These are phyloP conservation scores for Arachis monticola DNA, from an alignment of 331 rosid genomes.

Conservation along the genomic window DNA sequence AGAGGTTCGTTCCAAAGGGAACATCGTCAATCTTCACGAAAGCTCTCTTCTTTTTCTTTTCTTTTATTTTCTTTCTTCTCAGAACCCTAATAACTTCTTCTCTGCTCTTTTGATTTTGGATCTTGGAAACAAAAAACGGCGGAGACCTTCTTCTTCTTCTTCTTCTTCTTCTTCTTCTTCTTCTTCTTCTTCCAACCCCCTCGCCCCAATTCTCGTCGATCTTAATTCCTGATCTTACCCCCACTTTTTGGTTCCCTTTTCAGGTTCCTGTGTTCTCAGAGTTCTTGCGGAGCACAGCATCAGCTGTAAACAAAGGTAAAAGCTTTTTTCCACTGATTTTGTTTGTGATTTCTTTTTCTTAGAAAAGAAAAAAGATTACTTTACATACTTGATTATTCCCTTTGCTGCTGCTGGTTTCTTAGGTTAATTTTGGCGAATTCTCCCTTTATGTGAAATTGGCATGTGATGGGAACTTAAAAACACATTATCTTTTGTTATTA, in stretches of 20 bases:
- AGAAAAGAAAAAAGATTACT: not conserved
- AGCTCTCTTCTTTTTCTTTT: constrained; percentile 12
- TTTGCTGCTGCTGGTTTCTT: constrained; percentile 18
- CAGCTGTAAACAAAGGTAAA: constrained; percentile 44
- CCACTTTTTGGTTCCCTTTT: constrained; percentile 25
- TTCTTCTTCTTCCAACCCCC: not conserved
- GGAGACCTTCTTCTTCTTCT: no score
- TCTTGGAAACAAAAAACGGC: not conserved
- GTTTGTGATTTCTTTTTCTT: not conserved
- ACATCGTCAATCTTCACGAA: constrained; percentile 38
- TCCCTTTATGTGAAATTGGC: constrained; percentile 1
- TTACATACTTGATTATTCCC: constrained; percentile 12
- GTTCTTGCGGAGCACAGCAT: constrained; percentile 28
- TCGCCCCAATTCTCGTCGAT: constrained; percentile 43
- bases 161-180: no score
- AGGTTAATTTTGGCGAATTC: constrained; percentile 28
- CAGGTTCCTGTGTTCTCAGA: constrained; percentile 45
- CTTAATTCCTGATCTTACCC: constrained; percentile 37
- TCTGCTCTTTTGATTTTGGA: constrained; percentile 23
- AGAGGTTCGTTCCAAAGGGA: constrained; percentile 40
- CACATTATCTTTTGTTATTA: constrained; percentile 33
- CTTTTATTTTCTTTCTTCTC: not conserved
- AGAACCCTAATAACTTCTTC: constrained; percentile 46
- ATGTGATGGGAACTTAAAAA: constrained; percentile 9
- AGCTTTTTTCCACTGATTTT: constrained; percentile 30